Evolutionary conservation across 371 early-diverging fungal genomes (phyloP).

Genomic region (Basidiobolus meristosporus): DNA sequence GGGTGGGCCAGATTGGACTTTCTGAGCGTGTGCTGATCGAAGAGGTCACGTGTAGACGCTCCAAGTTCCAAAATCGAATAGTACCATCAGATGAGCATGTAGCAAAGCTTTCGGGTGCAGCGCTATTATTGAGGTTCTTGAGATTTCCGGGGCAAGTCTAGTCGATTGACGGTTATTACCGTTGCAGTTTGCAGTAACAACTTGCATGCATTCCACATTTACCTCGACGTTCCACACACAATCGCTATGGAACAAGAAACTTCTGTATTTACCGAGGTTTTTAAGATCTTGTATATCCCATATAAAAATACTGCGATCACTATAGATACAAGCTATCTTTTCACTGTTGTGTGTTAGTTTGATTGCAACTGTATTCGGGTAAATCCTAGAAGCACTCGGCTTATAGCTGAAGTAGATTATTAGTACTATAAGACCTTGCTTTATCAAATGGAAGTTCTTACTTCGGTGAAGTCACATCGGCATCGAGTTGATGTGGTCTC

Average conservation of each 20-base stretch:
- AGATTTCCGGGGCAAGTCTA: no score
- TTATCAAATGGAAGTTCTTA: no score
- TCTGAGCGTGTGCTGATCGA: no score
- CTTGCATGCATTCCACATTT: conserved; percentile 2
- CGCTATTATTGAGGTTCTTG: no score
- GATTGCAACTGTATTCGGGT: conserved; percentile 39
- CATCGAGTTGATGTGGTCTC: conserved; percentile 49
- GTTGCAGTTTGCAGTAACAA: neutral
- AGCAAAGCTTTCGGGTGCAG: conserved; percentile 49
- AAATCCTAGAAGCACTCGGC: conserved; percentile 11
- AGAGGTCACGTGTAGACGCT: no score
- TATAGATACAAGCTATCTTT: conserved; percentile 5
- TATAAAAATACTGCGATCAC: conserved; percentile 49
- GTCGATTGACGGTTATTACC: no score
- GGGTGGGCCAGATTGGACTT: no score
- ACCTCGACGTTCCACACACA: conserved; percentile 79
- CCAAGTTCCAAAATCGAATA: conserved; percentile 61
- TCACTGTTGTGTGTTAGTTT: conserved; percentile 14
- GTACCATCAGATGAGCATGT: conserved; percentile 68
- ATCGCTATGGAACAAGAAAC: conserved; percentile 54
- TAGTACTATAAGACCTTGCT: conserved; percentile 12
- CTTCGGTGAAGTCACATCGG: conserved; percentile 26
- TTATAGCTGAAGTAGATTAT: no score
- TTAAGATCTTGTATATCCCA: conserved; percentile 51
- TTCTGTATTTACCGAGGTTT: conserved; percentile 37